Percentiles rank a stretch among this genome's conserved stretches.
Evolutionary conservation across 306 rosid genomes (phyloP).

Genomic region (Abrus pulchellus): DNA sequence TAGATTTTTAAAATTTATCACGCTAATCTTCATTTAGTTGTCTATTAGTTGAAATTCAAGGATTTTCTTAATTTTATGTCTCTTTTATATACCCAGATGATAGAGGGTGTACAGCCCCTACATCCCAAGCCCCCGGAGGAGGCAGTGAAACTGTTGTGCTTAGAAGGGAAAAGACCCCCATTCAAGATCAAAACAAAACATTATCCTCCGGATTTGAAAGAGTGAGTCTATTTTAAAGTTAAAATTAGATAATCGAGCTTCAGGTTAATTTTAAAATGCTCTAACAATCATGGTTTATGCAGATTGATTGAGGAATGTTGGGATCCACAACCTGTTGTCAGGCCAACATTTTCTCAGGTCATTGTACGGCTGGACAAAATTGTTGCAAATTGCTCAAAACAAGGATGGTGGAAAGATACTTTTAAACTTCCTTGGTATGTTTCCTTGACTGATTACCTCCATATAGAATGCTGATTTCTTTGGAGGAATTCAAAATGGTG

Average conservation of each 20-base stretch:
- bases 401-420: constrained; percentile 99
- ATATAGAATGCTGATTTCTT: constrained; percentile 21
- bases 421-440: constrained; percentile 97
- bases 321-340: constrained; percentile 79
- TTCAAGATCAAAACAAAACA: constrained; percentile 82
- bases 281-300: constrained; percentile 53
- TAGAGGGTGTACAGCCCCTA: constrained; percentile 84
- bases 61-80: background rate
- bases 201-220: constrained; percentile 90
- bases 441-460: constrained; percentile 38
- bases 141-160: constrained; percentile 68
- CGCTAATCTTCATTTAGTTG: constrained; percentile 12
- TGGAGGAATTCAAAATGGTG: constrained; percentile 34
- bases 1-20: constrained; percentile 21
- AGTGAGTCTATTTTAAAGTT: constrained; percentile 65
- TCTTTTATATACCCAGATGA: constrained; percentile 66
- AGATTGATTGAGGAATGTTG: constrained; percentile 98
- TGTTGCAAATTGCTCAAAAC: constrained; percentile 86
- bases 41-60: constrained; percentile 4
- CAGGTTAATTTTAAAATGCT: constrained; percentile 34
- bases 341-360: constrained; percentile 90
- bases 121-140: constrained; percentile 81
- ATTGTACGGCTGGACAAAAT: constrained; percentile 87
- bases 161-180: constrained; percentile 82
- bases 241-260: constrained; percentile 30